Evolutionary conservation across 345 rosid genomes (phyloP), one percentile per base, ranked within the genome.

Genomic region (Euphorbia pulcherrima): DNA sequence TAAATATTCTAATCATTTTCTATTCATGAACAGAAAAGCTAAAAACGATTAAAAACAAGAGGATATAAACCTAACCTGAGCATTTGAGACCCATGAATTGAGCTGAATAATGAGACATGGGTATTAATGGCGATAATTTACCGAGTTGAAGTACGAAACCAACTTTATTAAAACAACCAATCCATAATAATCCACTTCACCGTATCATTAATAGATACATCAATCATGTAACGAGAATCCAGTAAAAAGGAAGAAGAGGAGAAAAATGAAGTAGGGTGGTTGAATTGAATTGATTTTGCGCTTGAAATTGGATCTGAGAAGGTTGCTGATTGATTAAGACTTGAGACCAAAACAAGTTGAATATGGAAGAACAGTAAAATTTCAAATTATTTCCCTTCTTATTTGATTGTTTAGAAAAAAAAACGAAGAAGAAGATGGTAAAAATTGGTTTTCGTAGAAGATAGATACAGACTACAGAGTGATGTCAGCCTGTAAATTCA

Each of bases 81-180:
- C 79, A 61, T 37, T 63, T 75, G 64, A 83, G 82, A 78, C 65
- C 60, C 77, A 75, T 65, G 68, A 70, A 51, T 29, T 68, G 69
- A 72, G 65, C 71, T 14, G 70, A 67, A 85, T 55, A 73, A 69
- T 80, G 75, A 60, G 86, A 77, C 86, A 88, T 82, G 85, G 75
- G 79, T 73, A 51, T 62, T 46, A 72, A 9, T 26, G 56, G 26
- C n/a, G 66, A 46, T 8, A 46, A 67, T 56, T 18, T 37, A 30
- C 37, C 21, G 12, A 77, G 73, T 40, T 35, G 62, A 65, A 17
- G 21, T 37, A 27, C 35, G 0, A 55, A 70, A 24, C 68, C 44
- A 56, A 24, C 5, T 60, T 35, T n/a, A 26, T 16, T 47, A 73
- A 55, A 64, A 9, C 56, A 51, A 74, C 17, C 33, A 72, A 72